Percentiles rank a stretch among this genome's conserved stretches.
These are phyloP conservation scores for Austroboletus novae-zelandiae DNA, from an alignment of 1,284 basidiomycete species.

Conservation along the genomic window DNA sequence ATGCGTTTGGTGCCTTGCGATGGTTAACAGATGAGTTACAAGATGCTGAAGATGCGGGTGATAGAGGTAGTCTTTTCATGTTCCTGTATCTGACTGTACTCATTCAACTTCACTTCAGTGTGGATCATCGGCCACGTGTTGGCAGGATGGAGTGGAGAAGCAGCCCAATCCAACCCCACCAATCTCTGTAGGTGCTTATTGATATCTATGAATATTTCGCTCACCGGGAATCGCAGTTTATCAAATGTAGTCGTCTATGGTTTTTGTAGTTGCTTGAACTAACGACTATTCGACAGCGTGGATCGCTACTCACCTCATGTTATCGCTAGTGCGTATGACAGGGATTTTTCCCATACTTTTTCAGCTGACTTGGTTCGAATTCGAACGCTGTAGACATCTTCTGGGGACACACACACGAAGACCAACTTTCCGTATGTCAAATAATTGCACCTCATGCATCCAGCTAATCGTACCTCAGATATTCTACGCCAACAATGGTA, in stretches of 20 bases:
- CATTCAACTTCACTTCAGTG: constrained; percentile 37
- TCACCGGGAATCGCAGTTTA: constrained; percentile 45
- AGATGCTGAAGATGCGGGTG: constrained; percentile 62
- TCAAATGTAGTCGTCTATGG: constrained; percentile 51
- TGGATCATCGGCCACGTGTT: constrained; percentile 79
- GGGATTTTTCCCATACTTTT: not conserved
- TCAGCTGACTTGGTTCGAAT: not conserved
- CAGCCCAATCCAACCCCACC: constrained; percentile 57
- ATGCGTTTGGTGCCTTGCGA: constrained; percentile 67
- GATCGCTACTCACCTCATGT: constrained; percentile 74
- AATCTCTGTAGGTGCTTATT: constrained; percentile 53
- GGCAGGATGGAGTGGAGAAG: constrained; percentile 67
- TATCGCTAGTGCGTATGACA: constrained; percentile 56
- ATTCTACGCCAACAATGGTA: constrained; percentile 42
- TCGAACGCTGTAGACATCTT: constrained; percentile 45
- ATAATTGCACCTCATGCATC: too few species aligned
- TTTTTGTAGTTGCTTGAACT: not conserved
- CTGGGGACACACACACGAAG: constrained; percentile 79
- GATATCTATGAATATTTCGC: not conserved
- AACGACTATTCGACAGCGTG: constrained; percentile 44
- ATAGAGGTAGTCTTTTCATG: constrained; percentile 44
- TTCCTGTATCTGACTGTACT: not conserved
- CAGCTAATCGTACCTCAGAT: constrained; percentile 22
- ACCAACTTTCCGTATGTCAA: constrained; percentile 60
- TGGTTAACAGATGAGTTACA: constrained; percentile 77